Conservation (phyloP, 495 filamentous ascomycete species). For the Aspergillus ellipticus region DNA sequence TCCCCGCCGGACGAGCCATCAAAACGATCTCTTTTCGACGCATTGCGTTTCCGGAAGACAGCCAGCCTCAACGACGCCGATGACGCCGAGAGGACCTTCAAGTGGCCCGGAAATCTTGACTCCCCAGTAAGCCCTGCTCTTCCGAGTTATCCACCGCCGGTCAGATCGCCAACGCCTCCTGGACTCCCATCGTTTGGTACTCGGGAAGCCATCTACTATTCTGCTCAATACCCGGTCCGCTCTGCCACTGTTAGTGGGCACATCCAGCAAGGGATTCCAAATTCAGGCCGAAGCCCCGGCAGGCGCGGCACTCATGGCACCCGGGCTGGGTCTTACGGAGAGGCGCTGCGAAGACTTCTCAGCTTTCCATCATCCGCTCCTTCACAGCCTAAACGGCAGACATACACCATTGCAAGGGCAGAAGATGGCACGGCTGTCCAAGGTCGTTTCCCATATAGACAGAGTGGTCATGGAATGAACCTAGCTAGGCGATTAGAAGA, state of each 20-base stretch:
- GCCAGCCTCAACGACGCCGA: conserved; percentile 21
- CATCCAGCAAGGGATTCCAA: not conserved
- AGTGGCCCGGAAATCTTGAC: conserved; percentile 24
- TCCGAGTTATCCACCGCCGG: conserved; percentile 39
- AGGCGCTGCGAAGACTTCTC: conserved; percentile 28
- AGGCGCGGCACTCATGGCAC: not conserved
- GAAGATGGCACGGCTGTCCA: conserved; percentile 36
- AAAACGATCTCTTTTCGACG: conserved; percentile 14
- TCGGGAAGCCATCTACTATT: conserved; percentile 36
- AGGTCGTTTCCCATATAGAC: conserved; percentile 35
- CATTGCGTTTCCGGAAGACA: conserved; percentile 16
- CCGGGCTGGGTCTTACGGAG: conserved; percentile 18
- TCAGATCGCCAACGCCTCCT: conserved; percentile 42
- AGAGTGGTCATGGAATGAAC: conserved; percentile 37
- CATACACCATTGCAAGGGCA: conserved; percentile 24
- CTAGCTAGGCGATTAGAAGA: conserved; percentile 24
- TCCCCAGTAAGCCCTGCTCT: conserved; percentile 28
- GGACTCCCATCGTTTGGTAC: conserved; percentile 46
- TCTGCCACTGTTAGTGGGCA: conserved; percentile 2
- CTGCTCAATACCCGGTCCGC: conserved; percentile 23
- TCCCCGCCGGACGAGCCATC: conserved; percentile 9
- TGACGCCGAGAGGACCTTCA: conserved; percentile 8
- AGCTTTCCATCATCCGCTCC: conserved; percentile 13
- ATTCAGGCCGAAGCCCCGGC: not conserved
- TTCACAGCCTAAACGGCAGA: conserved; percentile 4